Evolutionary conservation across 2,329 filamentous ascomycete genomes (phyloP), one percentile per base, ranked within the genome.

Genomic region (Aspergillus neoniger): DNA sequence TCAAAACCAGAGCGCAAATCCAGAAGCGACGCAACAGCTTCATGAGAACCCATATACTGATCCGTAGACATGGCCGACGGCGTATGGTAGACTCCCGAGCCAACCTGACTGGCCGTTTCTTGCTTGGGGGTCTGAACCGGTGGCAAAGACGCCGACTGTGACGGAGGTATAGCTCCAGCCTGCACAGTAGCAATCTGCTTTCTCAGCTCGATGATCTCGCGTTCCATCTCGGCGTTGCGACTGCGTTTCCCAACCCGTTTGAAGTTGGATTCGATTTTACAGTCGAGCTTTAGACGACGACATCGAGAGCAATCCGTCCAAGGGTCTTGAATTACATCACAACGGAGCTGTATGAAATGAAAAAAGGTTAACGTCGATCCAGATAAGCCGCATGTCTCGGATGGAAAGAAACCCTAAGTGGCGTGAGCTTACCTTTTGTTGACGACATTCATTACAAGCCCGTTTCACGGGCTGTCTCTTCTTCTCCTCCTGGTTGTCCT

Each of bases 231-330:
- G 72, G 86, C 85, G 82, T 88, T 81, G 79, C 86, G 79, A 64
- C 86, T 88, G 60, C 87, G 82, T 76, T 89, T 89, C 51, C 86
- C 87, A 36, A 89, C 78, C 62, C 87, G 83, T 76, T 88, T 89
- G 79, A 89, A 90, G 74, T 87, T 87, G 63, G 85, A 84, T 69
- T 89, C 86, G 72, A 90, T 88, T 69, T 86, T 86, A 76, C 87
- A 89, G 57, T 82, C 80, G 41, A 89, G 83, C 62, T 82, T 83
- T 59, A 88, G 81, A 66, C 87, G 87, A 63, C 81, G 79, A 74
- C 87, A 90, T 62, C 87, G 82, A 39, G 81, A 82, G 75, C 87
- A 90, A 55, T 82, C 80, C 62, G 80, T 79, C 75, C 86, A 89
- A 10, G 86, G 86, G 49, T 88, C 85, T 70, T 87, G 85, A 59